phyloP scores from a whole-genome alignment of 306 rosid genomes.

The Gillenia trifoliata region DNA sequence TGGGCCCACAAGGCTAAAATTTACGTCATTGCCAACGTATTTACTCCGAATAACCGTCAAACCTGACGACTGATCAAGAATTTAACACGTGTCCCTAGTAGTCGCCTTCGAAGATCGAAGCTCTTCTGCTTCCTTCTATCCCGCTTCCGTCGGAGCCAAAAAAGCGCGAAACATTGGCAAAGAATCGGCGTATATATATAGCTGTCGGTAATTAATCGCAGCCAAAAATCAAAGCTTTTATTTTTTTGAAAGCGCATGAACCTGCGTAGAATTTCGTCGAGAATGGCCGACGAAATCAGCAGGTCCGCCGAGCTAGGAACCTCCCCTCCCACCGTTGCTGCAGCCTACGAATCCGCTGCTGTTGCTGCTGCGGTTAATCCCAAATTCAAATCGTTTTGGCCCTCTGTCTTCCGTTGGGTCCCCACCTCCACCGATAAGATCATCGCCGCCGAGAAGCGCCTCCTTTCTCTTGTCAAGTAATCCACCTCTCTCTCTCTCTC shows the following conservation, averaged over 20 bases:
- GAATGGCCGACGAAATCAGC: constrained; percentile 62
- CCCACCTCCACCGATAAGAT: constrained; percentile 84
- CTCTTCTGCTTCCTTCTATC: not conserved
- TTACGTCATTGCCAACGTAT: not conserved
- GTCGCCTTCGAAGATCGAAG: not conserved
- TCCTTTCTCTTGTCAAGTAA: constrained; percentile 86
- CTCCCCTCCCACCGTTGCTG: constrained; percentile 7
- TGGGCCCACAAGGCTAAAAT: not conserved
- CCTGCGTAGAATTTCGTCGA: constrained; percentile 24
- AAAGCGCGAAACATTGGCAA: constrained; percentile 11
- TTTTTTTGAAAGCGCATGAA: constrained; percentile 29
- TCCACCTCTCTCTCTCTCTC: constrained; percentile 2
- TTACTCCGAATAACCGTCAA: not conserved
- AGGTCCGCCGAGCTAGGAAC: constrained; percentile 36
- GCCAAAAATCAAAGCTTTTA: not conserved
- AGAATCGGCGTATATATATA: not conserved
- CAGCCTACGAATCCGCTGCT: not conserved
- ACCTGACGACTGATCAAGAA: not conserved
- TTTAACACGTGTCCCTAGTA: not conserved
- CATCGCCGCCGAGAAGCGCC: constrained; percentile 84
- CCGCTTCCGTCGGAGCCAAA: not conserved
- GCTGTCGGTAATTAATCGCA: not conserved
- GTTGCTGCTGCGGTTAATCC: not conserved
- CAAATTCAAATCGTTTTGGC: constrained; percentile 53
- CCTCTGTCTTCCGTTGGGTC: constrained; percentile 83